These are phyloP conservation scores for Ceratopteris richardii DNA, from an alignment of 75 land plant species.

Conservation along the genomic window DNA sequence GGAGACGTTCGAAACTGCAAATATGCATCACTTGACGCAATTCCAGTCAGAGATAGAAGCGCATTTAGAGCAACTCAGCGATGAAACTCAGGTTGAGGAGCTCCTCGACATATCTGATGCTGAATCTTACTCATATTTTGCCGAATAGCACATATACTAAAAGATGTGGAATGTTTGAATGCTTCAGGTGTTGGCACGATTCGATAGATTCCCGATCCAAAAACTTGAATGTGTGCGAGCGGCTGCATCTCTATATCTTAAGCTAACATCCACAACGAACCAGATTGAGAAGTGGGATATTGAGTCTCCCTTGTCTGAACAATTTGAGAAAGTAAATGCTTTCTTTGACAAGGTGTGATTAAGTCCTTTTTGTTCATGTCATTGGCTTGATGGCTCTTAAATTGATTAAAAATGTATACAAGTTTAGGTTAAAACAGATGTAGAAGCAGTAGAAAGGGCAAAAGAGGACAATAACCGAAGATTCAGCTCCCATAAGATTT, in stretches of 20 bases:
- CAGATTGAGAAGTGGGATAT: slow-evolving; percentile 35
- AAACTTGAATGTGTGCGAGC: slow-evolving; percentile 44
- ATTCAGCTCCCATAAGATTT: slow-evolving; percentile 41
- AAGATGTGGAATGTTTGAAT: too few relatives aligned
- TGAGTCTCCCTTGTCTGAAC: slow-evolving; percentile 29
- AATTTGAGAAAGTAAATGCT: slow-evolving; percentile 34
- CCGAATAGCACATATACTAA: too few relatives aligned
- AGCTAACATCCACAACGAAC: slow-evolving; percentile 19
- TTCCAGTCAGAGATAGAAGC: slow-evolving; percentile 46
- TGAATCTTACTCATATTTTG: too few relatives aligned
- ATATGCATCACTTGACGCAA: slow-evolving; percentile 40
- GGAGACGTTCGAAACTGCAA: slow-evolving; percentile 36
- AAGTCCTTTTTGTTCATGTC: not conserved
- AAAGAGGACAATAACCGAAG: slow-evolving; percentile 53
- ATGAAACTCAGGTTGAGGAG: slow-evolving; percentile 48
- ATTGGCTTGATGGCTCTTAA: not conserved
- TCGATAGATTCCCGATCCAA: slow-evolving; percentile 56
- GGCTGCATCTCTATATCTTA: slow-evolving; percentile 46
- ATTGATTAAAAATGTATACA: not conserved
- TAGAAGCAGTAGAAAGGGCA: slow-evolving; percentile 43
- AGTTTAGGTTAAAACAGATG: slow-evolving; percentile 38
- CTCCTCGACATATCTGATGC: too few relatives aligned
- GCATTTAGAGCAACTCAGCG: slow-evolving; percentile 38
- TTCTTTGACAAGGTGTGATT: slow-evolving; percentile 48
- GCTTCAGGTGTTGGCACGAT: slow-evolving; percentile 54